phyloP scores from a whole-genome alignment of 306 rosid genomes.

The Malus sieversii region DNA sequence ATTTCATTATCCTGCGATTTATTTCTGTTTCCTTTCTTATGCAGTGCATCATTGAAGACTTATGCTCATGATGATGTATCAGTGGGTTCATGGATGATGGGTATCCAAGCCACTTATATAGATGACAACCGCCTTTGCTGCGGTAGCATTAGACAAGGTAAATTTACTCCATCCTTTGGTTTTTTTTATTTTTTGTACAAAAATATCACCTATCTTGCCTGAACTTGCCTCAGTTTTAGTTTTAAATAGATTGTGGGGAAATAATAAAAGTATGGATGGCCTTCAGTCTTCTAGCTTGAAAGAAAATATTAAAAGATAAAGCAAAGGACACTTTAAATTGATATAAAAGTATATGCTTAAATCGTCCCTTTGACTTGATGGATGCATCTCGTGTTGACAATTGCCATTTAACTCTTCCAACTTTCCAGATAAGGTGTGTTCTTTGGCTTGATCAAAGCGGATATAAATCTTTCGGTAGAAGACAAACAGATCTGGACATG shows the following conservation, averaged over 20 bases:
- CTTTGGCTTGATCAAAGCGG: slow-evolving; percentile 45
- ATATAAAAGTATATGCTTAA: neutral
- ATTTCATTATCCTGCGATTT: neutral
- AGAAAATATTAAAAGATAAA: neutral
- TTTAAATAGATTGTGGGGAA: neutral
- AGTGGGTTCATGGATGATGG: slow-evolving; percentile 99
- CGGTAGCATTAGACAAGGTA: slow-evolving; percentile 79
- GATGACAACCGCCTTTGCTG: slow-evolving; percentile 96
- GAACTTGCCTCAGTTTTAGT: neutral
- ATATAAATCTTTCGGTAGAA: neutral
- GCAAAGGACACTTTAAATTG: neutral
- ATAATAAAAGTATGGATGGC: neutral
- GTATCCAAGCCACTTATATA: slow-evolving; percentile 74
- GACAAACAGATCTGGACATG: neutral
- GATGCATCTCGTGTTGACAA: slow-evolving; percentile 15
- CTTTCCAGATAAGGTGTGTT: slow-evolving; percentile 84
- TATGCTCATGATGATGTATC: slow-evolving; percentile 87
- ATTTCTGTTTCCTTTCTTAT: slow-evolving; percentile 13
- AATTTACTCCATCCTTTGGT: slow-evolving; percentile 6
- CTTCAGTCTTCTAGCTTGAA: neutral
- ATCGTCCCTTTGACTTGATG: neutral
- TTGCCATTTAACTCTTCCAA: slow-evolving; percentile 2
- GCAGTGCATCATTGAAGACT: slow-evolving; percentile 84
- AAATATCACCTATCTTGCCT: neutral
- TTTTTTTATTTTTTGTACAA: neutral